Percentiles rank a stretch among this genome's conserved stretches.
Conservation (phyloP, 495 filamentous ascomycete species). For the Penicillium chermesinum region DNA sequence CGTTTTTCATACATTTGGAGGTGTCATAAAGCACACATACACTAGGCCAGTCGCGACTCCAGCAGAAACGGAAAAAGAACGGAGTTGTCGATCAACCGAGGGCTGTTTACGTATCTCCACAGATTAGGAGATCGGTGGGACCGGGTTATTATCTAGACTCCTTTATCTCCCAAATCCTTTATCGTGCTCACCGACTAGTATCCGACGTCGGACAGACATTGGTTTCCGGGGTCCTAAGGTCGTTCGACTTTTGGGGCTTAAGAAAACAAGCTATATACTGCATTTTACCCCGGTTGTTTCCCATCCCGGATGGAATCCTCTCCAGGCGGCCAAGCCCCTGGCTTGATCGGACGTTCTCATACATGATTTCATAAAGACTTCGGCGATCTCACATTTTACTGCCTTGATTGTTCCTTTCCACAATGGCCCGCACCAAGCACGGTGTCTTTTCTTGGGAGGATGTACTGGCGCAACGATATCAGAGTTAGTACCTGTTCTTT, state of each 20-base stretch:
- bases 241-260: too few species aligned
- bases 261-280: too few species aligned
- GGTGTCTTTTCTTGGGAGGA: slow-evolving; percentile 47
- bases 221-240: too few species aligned
- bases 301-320: slow-evolving; percentile 15
- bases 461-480: slow-evolving; percentile 42
- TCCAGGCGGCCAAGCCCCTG: slow-evolving; percentile 9
- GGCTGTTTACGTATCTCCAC: neutral
- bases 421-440: slow-evolving; percentile 38
- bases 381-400: too few species aligned
- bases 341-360: slow-evolving; percentile 17
- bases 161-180: slow-evolving; percentile 3
- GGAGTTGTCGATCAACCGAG: neutral
- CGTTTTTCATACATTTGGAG: too few species aligned
- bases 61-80: neutral
- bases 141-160: slow-evolving; percentile 1
- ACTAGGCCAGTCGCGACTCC: neutral
- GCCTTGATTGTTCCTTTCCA: neutral
- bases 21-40: too few species aligned
- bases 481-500: slow-evolving; percentile 43
- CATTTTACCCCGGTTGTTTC: slow-evolving; percentile 1
- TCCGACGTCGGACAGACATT: slow-evolving; percentile 4
- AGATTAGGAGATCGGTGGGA: neutral
- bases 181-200: slow-evolving; percentile 10
- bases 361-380: too few species aligned